A percentile compares a stretch with the other conserved stretches of the same genome.
phyloP scores from a whole-genome alignment of 169 alveolate species.

The Perkinsus marinus region DNA sequence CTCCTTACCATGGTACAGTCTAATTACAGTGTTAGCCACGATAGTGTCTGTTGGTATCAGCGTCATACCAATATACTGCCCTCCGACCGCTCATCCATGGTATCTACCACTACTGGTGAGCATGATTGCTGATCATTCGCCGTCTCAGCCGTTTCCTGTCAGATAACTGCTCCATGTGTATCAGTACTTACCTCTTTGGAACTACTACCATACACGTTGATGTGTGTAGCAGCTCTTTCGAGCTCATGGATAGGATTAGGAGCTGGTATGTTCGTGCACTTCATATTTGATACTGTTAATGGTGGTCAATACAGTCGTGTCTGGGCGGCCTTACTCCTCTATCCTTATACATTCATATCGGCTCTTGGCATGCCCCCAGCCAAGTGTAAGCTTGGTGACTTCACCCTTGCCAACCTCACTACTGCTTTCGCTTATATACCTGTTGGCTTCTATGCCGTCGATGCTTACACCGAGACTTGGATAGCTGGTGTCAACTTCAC shows the following conservation, averaged over 20 bases:
- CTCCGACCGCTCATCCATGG: not conserved
- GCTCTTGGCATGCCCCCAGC: not conserved
- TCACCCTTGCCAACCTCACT: not conserved
- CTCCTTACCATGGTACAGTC: too few species aligned
- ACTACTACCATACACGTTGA: not conserved
- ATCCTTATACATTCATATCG: not conserved
- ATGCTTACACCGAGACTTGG: not conserved
- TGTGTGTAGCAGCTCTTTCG: not conserved
- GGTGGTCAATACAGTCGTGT: not conserved
- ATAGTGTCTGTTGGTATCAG: too few species aligned
- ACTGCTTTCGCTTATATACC: not conserved
- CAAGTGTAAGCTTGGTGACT: not conserved
- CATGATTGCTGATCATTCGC: not conserved
- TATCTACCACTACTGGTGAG: not conserved
- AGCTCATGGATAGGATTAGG: not conserved
- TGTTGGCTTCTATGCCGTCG: not conserved
- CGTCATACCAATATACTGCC: not conserved
- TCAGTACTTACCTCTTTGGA: not conserved
- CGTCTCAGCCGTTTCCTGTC: not conserved
- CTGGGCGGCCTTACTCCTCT: not conserved
- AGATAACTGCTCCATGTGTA: not conserved
- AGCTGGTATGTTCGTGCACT: not conserved
- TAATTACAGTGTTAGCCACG: too few species aligned
- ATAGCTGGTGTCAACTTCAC: not conserved
- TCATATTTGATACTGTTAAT: not conserved